Base-by-base conservation (phyloP, 176 grass and related monocot species). In the Oryza punctata region DNA sequence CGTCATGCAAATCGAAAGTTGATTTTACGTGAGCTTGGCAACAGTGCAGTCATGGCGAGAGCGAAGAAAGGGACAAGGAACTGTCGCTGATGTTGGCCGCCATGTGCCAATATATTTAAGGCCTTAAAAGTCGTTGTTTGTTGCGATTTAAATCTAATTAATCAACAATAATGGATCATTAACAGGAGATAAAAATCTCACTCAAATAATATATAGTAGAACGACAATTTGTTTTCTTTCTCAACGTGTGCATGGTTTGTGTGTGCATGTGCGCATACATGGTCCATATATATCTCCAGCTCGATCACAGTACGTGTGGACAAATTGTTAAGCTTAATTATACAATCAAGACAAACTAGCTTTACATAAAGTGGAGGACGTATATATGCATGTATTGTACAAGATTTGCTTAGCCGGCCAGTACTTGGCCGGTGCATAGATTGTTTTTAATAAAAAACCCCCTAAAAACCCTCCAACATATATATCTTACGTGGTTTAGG, bases 101-200 rank as follows among this genome's bases (percentile, higher is more conserved):
- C 82, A 85, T 77, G 73, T 78, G 82, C 73, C 73, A 57, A 61
- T 18, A 11, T 30, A 41, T 29, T 60, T 77, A 70, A 63, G 80
- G 38, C 38, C 69, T 46, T 44, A 82, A 73, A 82, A 82, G 80
- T 64, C 69, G 38, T 72, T 28, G 54, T 46, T 64, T 73, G 50
- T 82, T 82, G 68, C 16, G 5, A 63, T 43, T 72, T 70, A 41
- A 27, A 23, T 57, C 30, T 18, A 38, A 16, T 50, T 57, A 57
- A n/a, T 57, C 2, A 57, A 29, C 40, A 64, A 3, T 0, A 11
- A 3, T 3, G 1, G 2, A 13, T 28, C 13, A n/a, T 14, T 72
- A 40, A 70, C 18, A 12, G 24, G 11, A 24, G 37, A 25, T 1
- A 45, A 27, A 71, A 41, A 44, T 44, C 38, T 28, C 15, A 35